Evolutionary conservation across 257 asterid genomes (phyloP), one percentile per base, ranked within the genome.

Genomic region (Primulina huaijiensis): DNA sequence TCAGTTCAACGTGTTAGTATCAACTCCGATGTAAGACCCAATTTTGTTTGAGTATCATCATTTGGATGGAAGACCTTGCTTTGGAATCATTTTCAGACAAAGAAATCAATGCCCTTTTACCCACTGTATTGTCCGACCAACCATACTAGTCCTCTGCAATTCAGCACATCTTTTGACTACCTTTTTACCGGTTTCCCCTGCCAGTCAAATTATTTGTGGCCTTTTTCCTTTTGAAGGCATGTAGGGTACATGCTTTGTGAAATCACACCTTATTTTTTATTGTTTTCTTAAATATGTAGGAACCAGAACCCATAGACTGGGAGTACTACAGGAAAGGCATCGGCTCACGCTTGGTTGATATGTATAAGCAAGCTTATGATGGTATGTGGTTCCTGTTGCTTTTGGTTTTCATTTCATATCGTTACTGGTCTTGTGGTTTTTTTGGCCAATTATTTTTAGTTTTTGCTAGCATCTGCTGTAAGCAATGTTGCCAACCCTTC

Each of bases 301-400:
- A 92, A 76, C 96, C 98, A n/a, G 92, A 90, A 74, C 95, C 98
- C 58, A 72, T 92, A 72, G 89, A 92, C 79, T 92, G 98, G 98
- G 98, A 88, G 46, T 87, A 84, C 60, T 92, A 92, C 85, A 85
- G 98, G 70, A 90, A 90, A 82, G 95, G 96, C 78, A 85, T 92
- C 67, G 97, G 97, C 67, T 72, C 96, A 72, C 88, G 92, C 75
- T 82, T 92, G 90, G 98, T 92, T 79, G 98, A 92, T 75, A 83
- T 90, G 85, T 92, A 92, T 85, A 90, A 92, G 79, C 95, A 90
- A 79, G 98, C 97, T 60, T 90, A 88, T 66, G 97, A 92, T 59
- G 88, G 98, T 88, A 82, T 68, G 82, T 61, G 30, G 62, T 38
- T 14, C 38, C 14, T 65, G 64, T 68, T 64, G 35, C 68, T 8